phyloP scores from a whole-genome alignment of 768 basidiomycete genomes.

The Pleurotus pulmonarius region DNA sequence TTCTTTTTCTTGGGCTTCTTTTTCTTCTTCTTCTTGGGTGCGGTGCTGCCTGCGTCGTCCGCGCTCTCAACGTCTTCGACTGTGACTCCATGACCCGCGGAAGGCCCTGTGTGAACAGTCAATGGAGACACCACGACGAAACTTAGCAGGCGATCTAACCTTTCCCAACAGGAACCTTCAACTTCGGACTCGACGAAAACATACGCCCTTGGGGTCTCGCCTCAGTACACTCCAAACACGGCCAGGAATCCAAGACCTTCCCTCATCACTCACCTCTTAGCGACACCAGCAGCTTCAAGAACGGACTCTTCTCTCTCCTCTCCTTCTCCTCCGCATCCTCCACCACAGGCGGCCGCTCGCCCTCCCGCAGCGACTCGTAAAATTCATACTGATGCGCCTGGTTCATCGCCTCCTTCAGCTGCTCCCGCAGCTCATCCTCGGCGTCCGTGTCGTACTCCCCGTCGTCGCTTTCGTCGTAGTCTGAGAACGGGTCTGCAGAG shows the following conservation, averaged over 20 bases:
- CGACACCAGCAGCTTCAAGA: constrained; percentile 71
- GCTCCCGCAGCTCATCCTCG: constrained; percentile 59
- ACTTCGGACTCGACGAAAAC: constrained; percentile 43
- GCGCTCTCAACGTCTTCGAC: constrained; percentile 77
- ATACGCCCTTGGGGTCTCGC: constrained; percentile 51
- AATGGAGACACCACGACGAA: not conserved
- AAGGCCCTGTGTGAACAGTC: not conserved
- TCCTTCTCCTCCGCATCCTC: constrained; percentile 44
- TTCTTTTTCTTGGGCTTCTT: constrained; percentile 77
- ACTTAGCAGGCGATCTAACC: not conserved
- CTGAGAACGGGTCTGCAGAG: constrained; percentile 32
- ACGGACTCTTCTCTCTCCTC: constrained; percentile 63
- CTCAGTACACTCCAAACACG: no score
- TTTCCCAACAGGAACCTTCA: constrained; percentile 27
- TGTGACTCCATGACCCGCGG: constrained; percentile 41
- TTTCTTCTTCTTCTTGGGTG: constrained; percentile 65
- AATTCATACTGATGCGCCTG: constrained; percentile 57
- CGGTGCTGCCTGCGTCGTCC: constrained; percentile 35
- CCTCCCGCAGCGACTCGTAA: constrained; percentile 40
- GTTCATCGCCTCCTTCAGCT: constrained; percentile 73
- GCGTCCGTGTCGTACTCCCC: constrained; percentile 63
- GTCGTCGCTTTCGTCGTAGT: constrained; percentile 23
- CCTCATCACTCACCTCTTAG: constrained; percentile 50
- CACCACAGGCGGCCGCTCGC: constrained; percentile 12
- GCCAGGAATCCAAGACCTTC: no score